phyloP scores from a whole-genome alignment of 1,284 basidiomycete species.

The Ustilago loliicola region DNA sequence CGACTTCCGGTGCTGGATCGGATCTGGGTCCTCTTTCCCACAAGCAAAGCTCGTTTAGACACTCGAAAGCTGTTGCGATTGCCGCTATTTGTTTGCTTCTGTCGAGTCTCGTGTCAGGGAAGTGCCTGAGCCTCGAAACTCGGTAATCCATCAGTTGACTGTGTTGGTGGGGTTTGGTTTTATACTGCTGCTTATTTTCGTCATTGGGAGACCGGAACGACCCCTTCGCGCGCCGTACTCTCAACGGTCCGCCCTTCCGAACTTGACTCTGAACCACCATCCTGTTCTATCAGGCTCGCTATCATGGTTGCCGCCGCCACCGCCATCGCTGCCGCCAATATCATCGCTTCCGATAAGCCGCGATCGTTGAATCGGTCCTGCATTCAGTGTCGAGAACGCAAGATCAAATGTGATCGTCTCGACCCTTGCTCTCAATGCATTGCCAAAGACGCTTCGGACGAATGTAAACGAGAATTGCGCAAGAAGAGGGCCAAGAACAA shows the following conservation, averaged over 20 bases:
- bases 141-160: neutral
- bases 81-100: slow-evolving; percentile 1
- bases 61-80: neutral
- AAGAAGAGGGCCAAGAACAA: slow-evolving; percentile 53
- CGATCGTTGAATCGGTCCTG: slow-evolving; percentile 43
- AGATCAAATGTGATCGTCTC: slow-evolving; percentile 50
- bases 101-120: neutral
- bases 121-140: neutral
- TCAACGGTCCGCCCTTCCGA: neutral
- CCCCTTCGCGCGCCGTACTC: neutral
- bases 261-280: neutral
- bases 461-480: slow-evolving; percentile 44
- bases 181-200: neutral
- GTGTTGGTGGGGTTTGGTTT: neutral
- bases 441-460: slow-evolving; percentile 27
- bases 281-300: neutral
- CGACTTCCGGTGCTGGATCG: neutral
- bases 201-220: neutral
- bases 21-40: neutral
- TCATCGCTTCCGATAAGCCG: slow-evolving; percentile 14
- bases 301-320: neutral
- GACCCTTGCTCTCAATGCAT: slow-evolving; percentile 43
- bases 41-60: neutral
- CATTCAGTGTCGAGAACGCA: slow-evolving; percentile 48
- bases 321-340: neutral